Evolutionary conservation across 2,329 filamentous ascomycete genomes (phyloP), one percentile per base, ranked within the genome.

Genomic region (Sporothrix dimorphospora): DNA sequence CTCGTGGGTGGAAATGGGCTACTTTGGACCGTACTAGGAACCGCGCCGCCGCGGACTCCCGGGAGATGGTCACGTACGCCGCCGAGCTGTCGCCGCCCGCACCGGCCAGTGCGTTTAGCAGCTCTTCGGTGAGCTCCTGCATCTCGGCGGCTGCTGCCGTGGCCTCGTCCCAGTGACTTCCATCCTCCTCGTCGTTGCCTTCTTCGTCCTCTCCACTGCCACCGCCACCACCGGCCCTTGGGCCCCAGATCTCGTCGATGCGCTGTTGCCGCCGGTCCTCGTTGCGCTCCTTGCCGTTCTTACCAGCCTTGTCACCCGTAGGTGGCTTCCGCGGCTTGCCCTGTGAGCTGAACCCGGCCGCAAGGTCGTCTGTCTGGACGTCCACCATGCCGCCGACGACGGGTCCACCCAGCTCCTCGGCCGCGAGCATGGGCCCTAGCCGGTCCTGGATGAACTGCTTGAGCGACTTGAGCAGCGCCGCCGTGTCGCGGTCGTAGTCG

Each of bases 341-440:
- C 72, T 89, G 86, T 0, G 86, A 80, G 75, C 84, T 90, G 79
- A 91, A 91, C 1, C 88, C 89, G 9, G 85, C 86, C 5, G 84
- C 85, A 6, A 91, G 81, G 74, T 87, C 87, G 59, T 91, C 86
- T 9, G 86, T 76, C 83, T 90, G 81, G 27, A 92, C 77, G 79
- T 92, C 89, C 78, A 91, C 85, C 76, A 91, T 84, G 75, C 93
- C 91, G 3, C 94, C 92, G 0, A 94, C 92, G 12, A 94, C 91
- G 0, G 94, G 93, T 0, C 94, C 93, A 8, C 94, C 94, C 1
- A 94, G 85, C 77, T 94, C 92, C 81, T 97, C 94, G 0, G 92
- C 92, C 7, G 93, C 93, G 57, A 97, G 84, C 89, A 95, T 92
- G 3, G 87, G 82, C 1, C 92, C 91, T 0, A 97, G 85, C 53